Evolutionary conservation across 768 basidiomycete species (phyloP).

Genomic region (Serendipita indica): DNA sequence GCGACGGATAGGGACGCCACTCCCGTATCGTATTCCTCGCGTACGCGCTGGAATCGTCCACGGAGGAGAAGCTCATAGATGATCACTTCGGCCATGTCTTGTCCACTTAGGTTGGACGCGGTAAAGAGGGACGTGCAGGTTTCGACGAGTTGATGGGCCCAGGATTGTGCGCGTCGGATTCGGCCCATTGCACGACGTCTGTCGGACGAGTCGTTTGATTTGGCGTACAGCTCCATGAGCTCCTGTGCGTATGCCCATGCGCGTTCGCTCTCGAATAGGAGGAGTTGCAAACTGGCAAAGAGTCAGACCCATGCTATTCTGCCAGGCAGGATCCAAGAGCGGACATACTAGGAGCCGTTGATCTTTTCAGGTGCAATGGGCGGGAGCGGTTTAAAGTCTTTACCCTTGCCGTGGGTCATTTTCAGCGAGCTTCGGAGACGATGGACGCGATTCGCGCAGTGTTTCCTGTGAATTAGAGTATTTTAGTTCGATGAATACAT

Average conservation of each 20-base stretch:
- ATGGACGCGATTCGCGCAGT: conserved; percentile 83
- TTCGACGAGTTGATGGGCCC: conserved; percentile 63
- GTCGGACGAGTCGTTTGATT: conserved; percentile 38
- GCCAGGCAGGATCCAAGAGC: conserved; percentile 10
- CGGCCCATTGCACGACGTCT: conserved; percentile 65
- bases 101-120: conserved; percentile 33
- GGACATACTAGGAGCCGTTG: conserved; percentile 70
- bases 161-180: conserved; percentile 64
- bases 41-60: conserved; percentile 68
- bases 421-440: conserved; percentile 72
- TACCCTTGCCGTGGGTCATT: conserved; percentile 76
- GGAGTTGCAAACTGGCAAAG: conserved; percentile 50
- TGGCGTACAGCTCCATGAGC: conserved; percentile 41
- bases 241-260: conserved; percentile 86
- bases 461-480: conserved; percentile 41
- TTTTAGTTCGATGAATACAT: too few species aligned
- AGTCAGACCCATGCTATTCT: too few species aligned
- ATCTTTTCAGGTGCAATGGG: conserved; percentile 49
- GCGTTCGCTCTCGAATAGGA: conserved; percentile 82
- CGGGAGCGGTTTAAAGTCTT: conserved; percentile 77
- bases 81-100: conserved; percentile 50
- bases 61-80: conserved; percentile 69
- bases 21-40: conserved; percentile 57
- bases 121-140: conserved; percentile 52
- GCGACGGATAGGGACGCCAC: conserved; percentile 67